Evolutionary conservation across 1,284 basidiomycete genomes (phyloP).

Genomic region (Ustilago loliicola): DNA sequence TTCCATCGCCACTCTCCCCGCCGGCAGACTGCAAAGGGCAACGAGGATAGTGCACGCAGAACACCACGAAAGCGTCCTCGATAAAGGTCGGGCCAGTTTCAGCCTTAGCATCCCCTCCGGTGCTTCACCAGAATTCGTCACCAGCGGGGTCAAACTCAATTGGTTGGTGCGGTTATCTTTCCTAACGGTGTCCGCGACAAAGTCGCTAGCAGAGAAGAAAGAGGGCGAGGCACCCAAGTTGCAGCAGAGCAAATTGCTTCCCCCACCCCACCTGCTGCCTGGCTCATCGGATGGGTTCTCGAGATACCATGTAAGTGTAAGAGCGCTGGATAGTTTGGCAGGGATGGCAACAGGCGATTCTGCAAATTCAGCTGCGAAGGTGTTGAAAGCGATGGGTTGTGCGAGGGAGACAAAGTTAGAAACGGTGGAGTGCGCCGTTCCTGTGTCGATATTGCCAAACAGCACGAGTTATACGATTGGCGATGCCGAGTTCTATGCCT

Average conservation of each 20-base stretch:
- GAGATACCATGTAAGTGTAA: conserved; percentile 56
- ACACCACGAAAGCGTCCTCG: conserved; percentile 63
- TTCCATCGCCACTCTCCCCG: conserved; percentile 55
- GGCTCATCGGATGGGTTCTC: conserved; percentile 57
- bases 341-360: conserved; percentile 20
- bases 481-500: conserved; percentile 56
- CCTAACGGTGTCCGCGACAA: conserved; percentile 52
- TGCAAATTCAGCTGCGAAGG: neutral
- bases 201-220: neutral
- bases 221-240: neutral
- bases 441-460: conserved; percentile 61
- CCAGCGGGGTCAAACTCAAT: conserved; percentile 62
- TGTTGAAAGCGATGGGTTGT: conserved; percentile 10
- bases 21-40: conserved; percentile 43
- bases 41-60: conserved; percentile 62
- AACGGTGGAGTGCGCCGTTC: conserved; percentile 68
- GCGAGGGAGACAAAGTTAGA: conserved; percentile 59
- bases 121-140: conserved; percentile 64
- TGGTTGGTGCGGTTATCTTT: conserved; percentile 64
- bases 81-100: conserved; percentile 59
- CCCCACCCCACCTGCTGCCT: conserved; percentile 57
- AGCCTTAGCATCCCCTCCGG: conserved; percentile 61
- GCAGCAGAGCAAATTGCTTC: conserved; percentile 15
- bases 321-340: conserved; percentile 46
- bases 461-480: conserved; percentile 56